Evolutionary conservation across 2,329 filamentous ascomycete species (phyloP), one percentile per base, ranked within the genome.

Genomic region (Orbilia blumenaviensis): DNA sequence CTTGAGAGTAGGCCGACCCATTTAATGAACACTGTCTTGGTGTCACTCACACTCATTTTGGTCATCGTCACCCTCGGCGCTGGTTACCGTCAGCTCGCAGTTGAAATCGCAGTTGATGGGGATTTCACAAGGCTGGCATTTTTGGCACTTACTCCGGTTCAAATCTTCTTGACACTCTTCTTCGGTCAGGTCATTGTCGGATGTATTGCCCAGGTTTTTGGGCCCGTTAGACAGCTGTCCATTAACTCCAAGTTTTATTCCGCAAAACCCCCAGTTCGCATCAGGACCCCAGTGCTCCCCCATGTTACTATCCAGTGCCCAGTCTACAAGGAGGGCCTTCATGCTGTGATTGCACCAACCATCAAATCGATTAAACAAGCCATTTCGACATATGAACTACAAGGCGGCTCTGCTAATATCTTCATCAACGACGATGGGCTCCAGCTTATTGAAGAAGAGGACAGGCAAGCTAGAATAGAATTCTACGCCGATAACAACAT

Each of bases 241-340:
- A 84, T 87, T 80, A 95, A 95, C 86, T 93, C 91, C 80, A 92
- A 91, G 82, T 94, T 90, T 84, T 95, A 91, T 84, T 94, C 92
- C 0, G 92, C 91, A 0, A 85, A 86, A n/a, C 86, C 90, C 7
- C 89, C 90, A 0, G 87, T 87, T 18, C 85, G 91, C 54, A 83
- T 93, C 27, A 87, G 87, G 68, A 84, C 83, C 0, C 80, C 83
- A 5, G 81, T 85, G 25, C 86, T 85, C 9, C 85, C 85, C 34
- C 86, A 85, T 79, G 83, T 87, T 74, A 94, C 92, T 2, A 91
- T 96, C 44, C 92, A 96, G 81, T 94, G 92, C 82, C 92, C 92
- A 3, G 91, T 96, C 0, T 96, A 95, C 85, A 95, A 94, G 82
- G 92, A 96, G 82, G 92, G 92, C 78, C 86, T 96, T 1, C 84